phyloP scores from a whole-genome alignment of 106 monocot genomes.

The Dioscorea dumetorum region DNA sequence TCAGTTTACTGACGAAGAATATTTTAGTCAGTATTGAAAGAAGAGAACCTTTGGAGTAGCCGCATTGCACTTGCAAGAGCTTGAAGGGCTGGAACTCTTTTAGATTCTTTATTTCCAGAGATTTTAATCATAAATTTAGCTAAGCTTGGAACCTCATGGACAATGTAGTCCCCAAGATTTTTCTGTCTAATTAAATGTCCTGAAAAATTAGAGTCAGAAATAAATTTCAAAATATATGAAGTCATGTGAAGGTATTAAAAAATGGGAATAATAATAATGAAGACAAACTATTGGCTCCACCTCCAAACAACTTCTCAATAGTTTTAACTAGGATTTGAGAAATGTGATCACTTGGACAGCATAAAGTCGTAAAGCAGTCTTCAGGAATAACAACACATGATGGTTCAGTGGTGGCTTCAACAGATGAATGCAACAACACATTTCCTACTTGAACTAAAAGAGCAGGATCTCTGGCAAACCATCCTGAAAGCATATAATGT shows the following conservation, averaged over 20 bases:
- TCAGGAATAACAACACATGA: constrained; percentile 50
- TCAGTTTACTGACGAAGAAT: no score
- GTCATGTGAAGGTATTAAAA: no score
- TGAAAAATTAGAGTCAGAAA: constrained; percentile 5
- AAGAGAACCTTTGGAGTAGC: constrained; percentile 52
- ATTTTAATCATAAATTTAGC: constrained; percentile 27
- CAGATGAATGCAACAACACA: constrained; percentile 39
- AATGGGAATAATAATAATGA: no score
- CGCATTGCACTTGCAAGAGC: constrained; percentile 68
- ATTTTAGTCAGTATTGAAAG: no score
- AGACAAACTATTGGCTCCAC: constrained; percentile 21
- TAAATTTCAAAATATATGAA: no score
- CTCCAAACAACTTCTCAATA: constrained; percentile 35
- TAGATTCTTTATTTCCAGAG: constrained; percentile 13
- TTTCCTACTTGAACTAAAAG: constrained; percentile 43
- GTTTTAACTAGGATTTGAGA: constrained; percentile 44
- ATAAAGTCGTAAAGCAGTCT: constrained; percentile 69
- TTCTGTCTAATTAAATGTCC: constrained; percentile 36
- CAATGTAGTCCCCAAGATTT: constrained; percentile 62
- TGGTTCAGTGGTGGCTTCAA: constrained; percentile 26
- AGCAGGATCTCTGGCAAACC: constrained; percentile 84
- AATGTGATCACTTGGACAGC: constrained; percentile 40
- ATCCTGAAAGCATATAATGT: constrained; percentile 37
- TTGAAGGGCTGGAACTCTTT: constrained; percentile 39
- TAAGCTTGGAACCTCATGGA: constrained; percentile 54